phyloP scores from a whole-genome alignment of 768 basidiomycete genomes.

The Leccinum uliginosum region DNA sequence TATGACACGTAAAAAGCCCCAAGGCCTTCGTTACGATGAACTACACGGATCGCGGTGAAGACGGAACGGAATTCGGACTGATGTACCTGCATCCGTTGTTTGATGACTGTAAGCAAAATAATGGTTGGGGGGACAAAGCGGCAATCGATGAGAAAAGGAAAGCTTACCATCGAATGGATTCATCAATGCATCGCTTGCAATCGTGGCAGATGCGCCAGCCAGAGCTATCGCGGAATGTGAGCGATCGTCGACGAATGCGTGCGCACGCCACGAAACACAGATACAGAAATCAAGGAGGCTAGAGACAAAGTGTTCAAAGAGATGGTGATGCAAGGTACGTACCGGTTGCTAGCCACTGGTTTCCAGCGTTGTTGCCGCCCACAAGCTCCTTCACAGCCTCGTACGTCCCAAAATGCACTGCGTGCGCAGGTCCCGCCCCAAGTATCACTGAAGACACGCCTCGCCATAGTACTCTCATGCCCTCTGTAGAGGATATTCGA shows the following conservation, averaged over 20 bases:
- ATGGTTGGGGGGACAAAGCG: constrained; percentile 8
- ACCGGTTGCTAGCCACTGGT: constrained; percentile 90
- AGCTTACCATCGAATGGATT: constrained; percentile 96
- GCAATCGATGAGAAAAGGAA: not conserved
- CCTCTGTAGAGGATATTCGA: constrained; percentile 92
- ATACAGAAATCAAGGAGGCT: not conserved
- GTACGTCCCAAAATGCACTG: constrained; percentile 94
- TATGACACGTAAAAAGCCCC: constrained; percentile 97
- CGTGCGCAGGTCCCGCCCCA: constrained; percentile 97
- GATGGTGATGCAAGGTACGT: constrained; percentile 30
- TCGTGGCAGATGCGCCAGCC: constrained; percentile 92
- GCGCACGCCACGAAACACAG: not conserved
- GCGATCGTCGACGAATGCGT: not conserved
- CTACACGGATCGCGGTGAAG: constrained; percentile 75
- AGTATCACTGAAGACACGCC: constrained; percentile 94
- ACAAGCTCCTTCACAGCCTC: constrained; percentile 92
- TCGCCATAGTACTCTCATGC: constrained; percentile 86
- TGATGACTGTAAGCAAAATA: constrained; percentile 70
- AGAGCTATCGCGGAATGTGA: constrained; percentile 52
- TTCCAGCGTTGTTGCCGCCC: constrained; percentile 74
- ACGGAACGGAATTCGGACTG: constrained; percentile 89
- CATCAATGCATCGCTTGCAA: constrained; percentile 96
- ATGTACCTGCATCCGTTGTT: constrained; percentile 99
- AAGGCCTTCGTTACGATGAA: constrained; percentile 83
- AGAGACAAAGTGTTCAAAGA: not conserved